Base-by-base conservation (phyloP, 2,329 filamentous ascomycete species). In the Coleophoma eucalyptorum region DNA sequence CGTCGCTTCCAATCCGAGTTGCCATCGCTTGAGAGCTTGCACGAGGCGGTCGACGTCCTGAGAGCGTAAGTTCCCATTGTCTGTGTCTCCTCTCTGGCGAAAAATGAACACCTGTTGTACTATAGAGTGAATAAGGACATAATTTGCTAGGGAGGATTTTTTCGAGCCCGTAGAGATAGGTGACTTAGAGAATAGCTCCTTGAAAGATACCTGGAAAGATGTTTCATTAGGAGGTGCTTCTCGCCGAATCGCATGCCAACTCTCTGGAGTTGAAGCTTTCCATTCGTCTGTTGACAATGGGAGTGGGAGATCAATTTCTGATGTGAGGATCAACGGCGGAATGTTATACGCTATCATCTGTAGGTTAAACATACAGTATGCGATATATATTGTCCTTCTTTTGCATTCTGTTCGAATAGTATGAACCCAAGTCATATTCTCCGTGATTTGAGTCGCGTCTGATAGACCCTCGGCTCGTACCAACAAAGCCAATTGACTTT, bases 71-170 rank as follows among this genome's bases (percentile, higher is more conserved):
- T 13, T 40, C 32, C 38, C 21, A 50, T 50, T 45, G 10, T 21
- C 10, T 10, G 33, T 35, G 15, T 35, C 10, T 15, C 33, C 33
- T 35, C 10, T 35, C 15, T 86, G 81, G 58, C 86, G 86, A 19
- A 87, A 66, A 35, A 89, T 72, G 63, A 85, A 89, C 15, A 90
- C 84, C 54, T 89, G 84, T 59, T 90, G 86, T 11, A 89, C 77
- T 20, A 90, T 65, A 3, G 84, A 85, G 60, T 89, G 85, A 3
- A 90, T 85, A 33, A 90, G 72, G 7, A 88, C 78, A 56, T 90
- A 89, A 58, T 86, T 86, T 1, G 85, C 86, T 6, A 87, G 67
- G 0, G 82, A 81, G 0, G 79, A 81, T 50, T 81, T 70, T 33
- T 70, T 71, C 54, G 79, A 74, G 1, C 72, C 69, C 3, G 72